Percentiles rank a stretch among this genome's conserved stretches.
phyloP scores from a whole-genome alignment of 2,329 filamentous ascomycete species.

The Aquanectria penicillioides region DNA sequence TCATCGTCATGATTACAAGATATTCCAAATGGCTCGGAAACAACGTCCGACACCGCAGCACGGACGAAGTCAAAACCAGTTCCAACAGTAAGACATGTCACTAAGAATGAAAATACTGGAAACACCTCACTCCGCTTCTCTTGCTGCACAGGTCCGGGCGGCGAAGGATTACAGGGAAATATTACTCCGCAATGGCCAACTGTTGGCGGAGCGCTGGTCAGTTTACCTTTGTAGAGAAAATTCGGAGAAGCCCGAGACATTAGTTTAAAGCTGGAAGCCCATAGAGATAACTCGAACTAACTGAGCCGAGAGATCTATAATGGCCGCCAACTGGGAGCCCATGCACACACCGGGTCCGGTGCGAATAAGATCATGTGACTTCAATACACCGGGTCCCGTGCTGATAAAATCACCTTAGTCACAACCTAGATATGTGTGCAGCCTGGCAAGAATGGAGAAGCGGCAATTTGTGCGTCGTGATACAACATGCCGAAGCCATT shows the following conservation, averaged over 20 bases:
- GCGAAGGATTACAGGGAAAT: neutral
- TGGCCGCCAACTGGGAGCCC: slow-evolving; percentile 8
- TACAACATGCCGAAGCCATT: no score
- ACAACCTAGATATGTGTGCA: no score
- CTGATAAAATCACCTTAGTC: no score
- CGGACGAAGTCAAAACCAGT: neutral
- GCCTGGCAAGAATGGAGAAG: no score
- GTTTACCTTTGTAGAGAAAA: slow-evolving; percentile 24
- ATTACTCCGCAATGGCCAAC: slow-evolving; percentile 4
- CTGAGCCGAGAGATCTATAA: slow-evolving; percentile 23
- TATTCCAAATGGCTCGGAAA: slow-evolving; percentile 3
- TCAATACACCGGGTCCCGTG: no score
- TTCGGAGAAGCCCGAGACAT: slow-evolving; percentile 17
- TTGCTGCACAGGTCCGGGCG: neutral
- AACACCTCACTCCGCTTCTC: neutral
- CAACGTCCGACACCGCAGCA: neutral
- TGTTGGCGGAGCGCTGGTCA: slow-evolving; percentile 12
- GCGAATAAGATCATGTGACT: no score
- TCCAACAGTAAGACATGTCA: slow-evolving; percentile 17
- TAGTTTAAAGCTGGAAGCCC: slow-evolving; percentile 19
- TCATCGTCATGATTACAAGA: slow-evolving; percentile 8
- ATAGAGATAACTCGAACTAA: slow-evolving; percentile 27
- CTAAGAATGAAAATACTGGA: slow-evolving; percentile 17
- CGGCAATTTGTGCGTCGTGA: no score
- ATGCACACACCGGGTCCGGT: no score